Base-by-base conservation (phyloP, 129 eudicot species). In the Tagetes patula region DNA sequence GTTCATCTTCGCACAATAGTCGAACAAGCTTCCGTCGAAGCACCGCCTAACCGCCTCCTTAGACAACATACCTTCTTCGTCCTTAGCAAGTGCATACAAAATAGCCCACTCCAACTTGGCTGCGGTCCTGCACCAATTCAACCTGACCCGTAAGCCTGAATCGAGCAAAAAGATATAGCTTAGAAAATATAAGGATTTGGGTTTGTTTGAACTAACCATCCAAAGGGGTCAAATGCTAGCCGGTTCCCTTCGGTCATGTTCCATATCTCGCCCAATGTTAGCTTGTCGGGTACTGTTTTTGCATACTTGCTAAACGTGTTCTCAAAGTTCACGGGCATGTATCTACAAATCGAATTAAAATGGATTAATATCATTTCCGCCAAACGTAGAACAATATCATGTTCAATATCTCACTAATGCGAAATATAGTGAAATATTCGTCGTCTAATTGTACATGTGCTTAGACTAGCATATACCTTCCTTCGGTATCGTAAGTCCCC, bases 291-390 rank as follows among this genome's bases (percentile, higher is more conserved):
- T 30, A 79, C 77, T 1, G 96, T 86, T 5, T 76, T 78, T 0
- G 90, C 98, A 38, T 87, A 88, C 85, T 87, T 89, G 90, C 91
- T 93, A 73, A 93, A 89, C 11, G 86, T 75, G 80, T 87, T 93
- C 91, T 93, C 98, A 10, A 93, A 77, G 82, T 90, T 53, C 62
- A 77, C 85, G 0, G 96, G 98, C 67, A 80, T 14, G 67, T 73
- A 93, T 85, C 98, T 93, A 73, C 40, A 77, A 56, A 55, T 9
- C n/a, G 14, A n/a, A 4, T 31, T 11, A 45, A 45, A 14, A 5
- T 6, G 32, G 7, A 0, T 0, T 1, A 14, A 53, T 14, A 4
- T 6, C 27, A 20, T 20, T 20, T 20, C 27, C 27, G 27, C 27
- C 0, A 20, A 20, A 20, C 27, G 27, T 20, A 20, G 27, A 20